Evolutionary conservation across 2,329 filamentous ascomycete species (phyloP).

Genomic region (Nannizziopsis barbatae): DNA sequence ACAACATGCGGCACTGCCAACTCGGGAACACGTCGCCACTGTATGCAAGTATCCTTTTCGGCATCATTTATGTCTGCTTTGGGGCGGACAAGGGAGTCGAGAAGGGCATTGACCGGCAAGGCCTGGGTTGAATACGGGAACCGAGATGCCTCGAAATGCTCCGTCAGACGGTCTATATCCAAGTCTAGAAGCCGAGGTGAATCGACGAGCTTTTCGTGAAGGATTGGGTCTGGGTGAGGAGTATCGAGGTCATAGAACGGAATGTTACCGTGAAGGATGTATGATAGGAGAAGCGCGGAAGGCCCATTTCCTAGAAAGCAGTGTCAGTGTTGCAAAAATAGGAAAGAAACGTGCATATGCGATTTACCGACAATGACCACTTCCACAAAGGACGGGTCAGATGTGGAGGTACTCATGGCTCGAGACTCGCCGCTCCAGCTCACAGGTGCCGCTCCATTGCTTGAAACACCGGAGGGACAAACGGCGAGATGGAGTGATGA

Average conservation of each 20-base stretch:
- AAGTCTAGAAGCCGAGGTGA: slow-evolving; percentile 39
- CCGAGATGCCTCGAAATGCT: slow-evolving; percentile 47
- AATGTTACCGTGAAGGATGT: slow-evolving; percentile 51
- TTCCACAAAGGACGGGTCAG: slow-evolving; percentile 17
- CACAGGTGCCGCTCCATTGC: background rate
- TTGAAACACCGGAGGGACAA: background rate
- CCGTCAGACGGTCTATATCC: slow-evolving; percentile 41
- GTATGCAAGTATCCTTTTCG: slow-evolving; percentile 40
- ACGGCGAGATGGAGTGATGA: background rate
- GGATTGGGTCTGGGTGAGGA: slow-evolving; percentile 47
- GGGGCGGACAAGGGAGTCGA: slow-evolving; percentile 49
- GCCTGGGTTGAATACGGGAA: slow-evolving; percentile 52
- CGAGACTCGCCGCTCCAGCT: background rate
- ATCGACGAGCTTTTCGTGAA: slow-evolving; percentile 45
- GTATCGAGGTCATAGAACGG: slow-evolving; percentile 43
- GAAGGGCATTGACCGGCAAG: slow-evolving; percentile 48
- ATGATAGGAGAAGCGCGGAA: slow-evolving; percentile 51
- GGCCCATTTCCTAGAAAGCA: slow-evolving; percentile 46
- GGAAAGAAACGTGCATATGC: background rate
- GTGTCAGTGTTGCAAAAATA: background rate
- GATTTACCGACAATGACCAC: slow-evolving; percentile 25
- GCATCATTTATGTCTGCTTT: slow-evolving; percentile 48
- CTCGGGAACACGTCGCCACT: slow-evolving; percentile 43
- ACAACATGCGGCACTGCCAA: slow-evolving; percentile 44
- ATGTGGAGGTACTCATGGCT: slow-evolving; percentile 11